Evolutionary conservation across 2,329 filamentous ascomycete species (phyloP).

Genomic region (Calonectria pteridis): DNA sequence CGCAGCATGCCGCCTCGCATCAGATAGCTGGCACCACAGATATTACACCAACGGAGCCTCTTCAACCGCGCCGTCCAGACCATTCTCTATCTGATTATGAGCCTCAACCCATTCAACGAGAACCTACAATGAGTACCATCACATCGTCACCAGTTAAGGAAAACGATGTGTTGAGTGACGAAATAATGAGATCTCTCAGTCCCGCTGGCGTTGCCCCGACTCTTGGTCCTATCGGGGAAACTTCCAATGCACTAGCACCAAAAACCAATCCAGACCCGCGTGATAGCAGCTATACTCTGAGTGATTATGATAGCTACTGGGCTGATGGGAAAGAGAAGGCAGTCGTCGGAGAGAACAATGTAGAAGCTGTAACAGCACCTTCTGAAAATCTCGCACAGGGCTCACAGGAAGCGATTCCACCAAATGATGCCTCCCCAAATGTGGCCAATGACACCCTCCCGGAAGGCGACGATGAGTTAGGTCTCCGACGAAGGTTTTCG

Average conservation of each 20-base stretch:
- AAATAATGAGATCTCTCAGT: conserved; percentile 79
- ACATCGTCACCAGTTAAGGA: conserved; percentile 72
- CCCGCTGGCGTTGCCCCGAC: conserved; percentile 53
- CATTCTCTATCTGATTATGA: conserved; percentile 51
- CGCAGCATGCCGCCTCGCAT: conserved; percentile 16
- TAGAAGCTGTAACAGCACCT: conserved; percentile 3
- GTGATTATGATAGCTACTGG: conserved; percentile 78
- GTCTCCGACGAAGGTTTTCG: conserved; percentile 51
- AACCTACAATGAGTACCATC: conserved; percentile 61
- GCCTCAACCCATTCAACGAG: conserved; percentile 54
- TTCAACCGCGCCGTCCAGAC: conserved; percentile 57
- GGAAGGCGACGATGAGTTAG: conserved; percentile 11
- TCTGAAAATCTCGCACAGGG: conserved; percentile 1
- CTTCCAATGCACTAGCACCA: conserved; percentile 33
- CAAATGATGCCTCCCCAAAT: conserved; percentile 1
- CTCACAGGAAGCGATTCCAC: conserved; percentile 6
- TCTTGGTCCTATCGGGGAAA: conserved; percentile 30
- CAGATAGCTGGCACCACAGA: conserved; percentile 32
- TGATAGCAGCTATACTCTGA: conserved; percentile 74
- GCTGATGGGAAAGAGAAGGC: conserved; percentile 51
- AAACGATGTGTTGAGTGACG: conserved; percentile 78
- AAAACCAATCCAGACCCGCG: conserved; percentile 43
- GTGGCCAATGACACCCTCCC: conserved; percentile 15
- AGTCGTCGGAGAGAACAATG: conserved; percentile 16
- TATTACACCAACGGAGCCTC: conserved; percentile 58